Base-by-base conservation (phyloP, 1,139 yeast genomes). In the Hansenula anomala region DNA sequence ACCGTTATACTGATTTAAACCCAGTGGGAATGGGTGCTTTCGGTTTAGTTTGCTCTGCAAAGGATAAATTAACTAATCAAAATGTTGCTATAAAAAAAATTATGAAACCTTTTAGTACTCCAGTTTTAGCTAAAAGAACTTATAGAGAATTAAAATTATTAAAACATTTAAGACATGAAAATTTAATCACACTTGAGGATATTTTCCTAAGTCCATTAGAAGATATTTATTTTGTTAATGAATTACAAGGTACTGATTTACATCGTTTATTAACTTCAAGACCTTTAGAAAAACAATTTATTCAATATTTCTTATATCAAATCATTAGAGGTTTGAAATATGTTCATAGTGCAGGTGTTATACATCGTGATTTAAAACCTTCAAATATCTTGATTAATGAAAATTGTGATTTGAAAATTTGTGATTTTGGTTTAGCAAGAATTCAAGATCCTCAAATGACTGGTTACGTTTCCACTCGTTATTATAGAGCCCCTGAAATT, bases 11-110 rank as follows among this genome's bases (percentile, higher is more conserved):
- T 17, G 96, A 92, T 58, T 73, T 92, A 47, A 92, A 89, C 56
- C 98, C 98, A 4, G 97, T 92, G 36, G 98, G 98, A 2, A 92
- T 92, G 98, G 98, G 98, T 27, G 98, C 98, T 11, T 92, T 92
- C 59, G 98, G 98, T 8, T 75, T 92, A 29, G 99, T 92, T 34
- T 92, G 99, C 63, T 88, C 97, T 7, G 99, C 98, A 1, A 78
- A 83, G 41, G 98, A 92, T 64, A 87, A 84, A 55, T 73, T 89
- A 46, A 88, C 97, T 0, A 84, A 79, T 38, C 97, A 90, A 61
- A 87, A 85, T 53, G 98, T 94, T 35, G 99, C 99, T 33, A 95
- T 92, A 46, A 92, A 92, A 63, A 92, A 92, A 67, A 90, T 92
- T 51, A 87, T 92, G 96, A 92, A 89, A 61, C 98, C 99, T 0